Evolutionary conservation across 2,329 filamentous ascomycete genomes (phyloP).

Genomic region (Neonectria magnoliae): DNA sequence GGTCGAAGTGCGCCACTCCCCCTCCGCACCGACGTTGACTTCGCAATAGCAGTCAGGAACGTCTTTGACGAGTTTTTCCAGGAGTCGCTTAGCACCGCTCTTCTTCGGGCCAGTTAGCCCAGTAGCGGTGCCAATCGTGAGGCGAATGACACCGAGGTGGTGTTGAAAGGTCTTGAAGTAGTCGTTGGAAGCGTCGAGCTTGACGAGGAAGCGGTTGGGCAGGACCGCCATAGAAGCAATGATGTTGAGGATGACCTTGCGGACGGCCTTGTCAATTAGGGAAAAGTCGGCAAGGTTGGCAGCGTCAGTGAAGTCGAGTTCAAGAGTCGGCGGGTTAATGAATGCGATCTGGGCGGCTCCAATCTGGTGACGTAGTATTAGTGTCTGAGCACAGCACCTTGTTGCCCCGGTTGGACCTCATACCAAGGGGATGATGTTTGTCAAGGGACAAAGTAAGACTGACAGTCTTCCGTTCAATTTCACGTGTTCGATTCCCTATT

Average conservation of each 20-base stretch:
- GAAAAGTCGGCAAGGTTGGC: conserved; percentile 40
- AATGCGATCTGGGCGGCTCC: conserved; percentile 41
- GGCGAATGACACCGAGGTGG: conserved; percentile 38
- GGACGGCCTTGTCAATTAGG: conserved; percentile 35
- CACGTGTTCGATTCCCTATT: conserved; percentile 38
- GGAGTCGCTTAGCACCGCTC: conserved; percentile 34
- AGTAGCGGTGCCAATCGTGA: conserved; percentile 36
- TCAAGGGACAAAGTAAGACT: conserved; percentile 36
- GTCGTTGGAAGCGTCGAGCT: conserved; percentile 40
- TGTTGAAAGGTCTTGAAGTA: conserved; percentile 43
- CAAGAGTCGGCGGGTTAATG: conserved; percentile 39
- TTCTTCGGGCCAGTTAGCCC: conserved; percentile 37
- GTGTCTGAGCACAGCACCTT: not conserved
- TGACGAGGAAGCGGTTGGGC: conserved; percentile 41
- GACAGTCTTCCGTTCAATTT: conserved; percentile 38
- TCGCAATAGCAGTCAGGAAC: conserved; percentile 40
- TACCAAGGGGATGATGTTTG: conserved; percentile 39
- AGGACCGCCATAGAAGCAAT: conserved; percentile 41
- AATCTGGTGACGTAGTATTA: conserved; percentile 25
- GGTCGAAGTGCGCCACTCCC: conserved; percentile 39
- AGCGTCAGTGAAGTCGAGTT: conserved; percentile 41
- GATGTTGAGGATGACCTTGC: conserved; percentile 39
- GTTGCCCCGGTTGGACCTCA: not conserved
- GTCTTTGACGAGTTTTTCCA: conserved; percentile 39
- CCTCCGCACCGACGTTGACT: conserved; percentile 37